Percentiles rank a stretch among this genome's conserved stretches.
Conservation (phyloP, 768 basidiomycete species). For the Ephemerocybe angulata region DNA sequence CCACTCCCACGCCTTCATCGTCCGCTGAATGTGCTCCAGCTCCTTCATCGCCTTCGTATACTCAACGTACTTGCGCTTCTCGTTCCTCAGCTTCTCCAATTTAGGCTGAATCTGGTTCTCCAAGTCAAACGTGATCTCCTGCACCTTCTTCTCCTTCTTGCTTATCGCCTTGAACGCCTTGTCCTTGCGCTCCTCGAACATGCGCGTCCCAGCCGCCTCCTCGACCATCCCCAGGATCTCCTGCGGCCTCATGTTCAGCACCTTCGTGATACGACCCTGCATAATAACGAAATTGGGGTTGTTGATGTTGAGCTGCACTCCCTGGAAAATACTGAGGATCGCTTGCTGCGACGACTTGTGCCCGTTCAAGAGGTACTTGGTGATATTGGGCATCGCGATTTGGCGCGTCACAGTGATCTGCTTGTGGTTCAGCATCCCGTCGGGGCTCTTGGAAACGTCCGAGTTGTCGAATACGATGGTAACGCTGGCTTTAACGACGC, state of each 20-base stretch:
- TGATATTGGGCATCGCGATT: slow-evolving; percentile 90
- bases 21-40: slow-evolving; percentile 78
- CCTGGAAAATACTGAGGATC: slow-evolving; percentile 90
- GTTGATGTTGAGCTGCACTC: slow-evolving; percentile 98
- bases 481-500: slow-evolving; percentile 94
- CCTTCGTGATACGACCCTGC: slow-evolving; percentile 99
- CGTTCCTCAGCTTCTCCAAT: slow-evolving; percentile 80
- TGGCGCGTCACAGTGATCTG: slow-evolving; percentile 98
- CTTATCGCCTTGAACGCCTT: slow-evolving; percentile 94
- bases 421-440: slow-evolving; percentile 71
- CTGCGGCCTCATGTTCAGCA: slow-evolving; percentile 96
- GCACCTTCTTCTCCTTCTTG: slow-evolving; percentile 95
- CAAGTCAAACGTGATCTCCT: slow-evolving; percentile 78
- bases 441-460: slow-evolving; percentile 77
- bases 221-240: slow-evolving; percentile 99
- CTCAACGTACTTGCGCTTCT: slow-evolving; percentile 85
- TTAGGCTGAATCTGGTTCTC: slow-evolving; percentile 93
- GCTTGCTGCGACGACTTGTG: slow-evolving; percentile 85
- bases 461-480: slow-evolving; percentile 99
- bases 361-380: slow-evolving; percentile 94
- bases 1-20: slow-evolving; percentile 90
- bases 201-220: slow-evolving; percentile 96
- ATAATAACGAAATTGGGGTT: slow-evolving; percentile 99
- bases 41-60: slow-evolving; percentile 89
- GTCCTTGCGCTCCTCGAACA: slow-evolving; percentile 99